phyloP scores from a whole-genome alignment of 345 rosid species.

The Theobroma cacao region DNA sequence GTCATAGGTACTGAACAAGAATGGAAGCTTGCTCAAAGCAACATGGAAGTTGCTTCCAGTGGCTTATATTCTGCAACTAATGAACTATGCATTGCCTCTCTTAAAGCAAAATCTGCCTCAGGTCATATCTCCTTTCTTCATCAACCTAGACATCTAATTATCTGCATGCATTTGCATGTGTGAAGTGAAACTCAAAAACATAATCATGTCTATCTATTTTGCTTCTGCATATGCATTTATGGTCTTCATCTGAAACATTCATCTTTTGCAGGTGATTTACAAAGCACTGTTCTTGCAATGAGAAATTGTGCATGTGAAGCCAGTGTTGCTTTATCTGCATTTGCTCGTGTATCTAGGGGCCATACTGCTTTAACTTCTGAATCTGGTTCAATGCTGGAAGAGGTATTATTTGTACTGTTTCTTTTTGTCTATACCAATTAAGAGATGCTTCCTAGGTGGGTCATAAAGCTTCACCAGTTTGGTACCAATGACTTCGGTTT shows the following conservation, averaged over 20 bases:
- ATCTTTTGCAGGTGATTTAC: conserved; percentile 64
- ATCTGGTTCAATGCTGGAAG: conserved; percentile 95
- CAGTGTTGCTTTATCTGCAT: conserved; percentile 70
- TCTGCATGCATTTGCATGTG: not conserved
- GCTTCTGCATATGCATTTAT: not conserved
- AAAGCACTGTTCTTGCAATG: conserved; percentile 76
- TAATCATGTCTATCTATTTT: conserved; percentile 7
- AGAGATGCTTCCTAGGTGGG: conserved; percentile 14
- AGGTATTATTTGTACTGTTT: conserved; percentile 43
- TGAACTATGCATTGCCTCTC: conserved; percentile 70
- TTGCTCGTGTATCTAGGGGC: conserved; percentile 66
- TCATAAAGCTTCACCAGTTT: not conserved
- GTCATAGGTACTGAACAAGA: conserved; percentile 69
- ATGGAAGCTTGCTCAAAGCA: conserved; percentile 80
- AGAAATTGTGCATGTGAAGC: conserved; percentile 87
- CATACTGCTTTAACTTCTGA: conserved; percentile 94
- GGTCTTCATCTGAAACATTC: not conserved
- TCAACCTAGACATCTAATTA: not conserved
- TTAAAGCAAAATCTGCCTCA: conserved; percentile 83
- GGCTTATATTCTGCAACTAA: conserved; percentile 68
- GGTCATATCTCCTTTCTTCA: conserved; percentile 43
- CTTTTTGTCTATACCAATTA: not conserved
- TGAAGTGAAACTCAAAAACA: conserved; percentile 17
- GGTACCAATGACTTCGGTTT: not conserved
- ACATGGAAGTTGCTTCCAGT: conserved; percentile 76